A percentile compares a stretch with the other conserved stretches of the same genome.
Conservation (phyloP, 2,329 filamentous ascomycete genomes). For the Phoma sp. region DNA sequence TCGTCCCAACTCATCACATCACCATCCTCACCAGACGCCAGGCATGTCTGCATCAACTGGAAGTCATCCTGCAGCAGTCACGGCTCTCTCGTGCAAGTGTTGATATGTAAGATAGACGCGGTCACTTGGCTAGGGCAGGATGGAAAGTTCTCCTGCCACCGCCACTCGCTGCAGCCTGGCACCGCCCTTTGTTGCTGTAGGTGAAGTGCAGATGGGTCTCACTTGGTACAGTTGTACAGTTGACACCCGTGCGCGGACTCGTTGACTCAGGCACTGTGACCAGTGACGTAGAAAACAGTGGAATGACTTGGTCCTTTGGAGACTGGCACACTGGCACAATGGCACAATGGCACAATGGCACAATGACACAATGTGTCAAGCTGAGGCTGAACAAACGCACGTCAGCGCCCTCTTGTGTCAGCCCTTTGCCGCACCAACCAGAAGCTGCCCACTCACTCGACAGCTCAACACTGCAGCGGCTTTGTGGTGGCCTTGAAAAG, state of each 20-base stretch:
- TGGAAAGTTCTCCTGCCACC: not conserved
- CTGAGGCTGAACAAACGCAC: constrained; percentile 3
- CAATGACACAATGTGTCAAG: not conserved
- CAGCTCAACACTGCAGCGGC: not conserved
- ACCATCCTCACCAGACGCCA: not conserved
- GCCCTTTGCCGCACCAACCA: constrained; percentile 8
- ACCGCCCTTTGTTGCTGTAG: constrained; percentile 5
- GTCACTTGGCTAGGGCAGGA: no score
- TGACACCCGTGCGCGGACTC: not conserved
- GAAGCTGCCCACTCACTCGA: not conserved
- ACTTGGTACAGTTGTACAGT: not conserved
- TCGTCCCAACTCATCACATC: not conserved
- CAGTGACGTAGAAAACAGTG: not conserved
- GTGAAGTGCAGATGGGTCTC: not conserved
- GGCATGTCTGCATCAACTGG: not conserved
- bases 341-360: no score
- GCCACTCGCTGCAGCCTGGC: constrained; percentile 5
- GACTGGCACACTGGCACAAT: not conserved
- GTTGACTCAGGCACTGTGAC: not conserved
- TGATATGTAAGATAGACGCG: no score
- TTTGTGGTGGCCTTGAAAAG: not conserved
- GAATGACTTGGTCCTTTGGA: not conserved
- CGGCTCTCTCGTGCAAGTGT: no score
- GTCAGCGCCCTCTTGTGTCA: constrained; percentile 14
- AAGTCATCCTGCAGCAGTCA: not conserved